These are phyloP conservation scores for Solanum boliviense DNA, from an alignment of 257 asterid species.

Conservation along the genomic window DNA sequence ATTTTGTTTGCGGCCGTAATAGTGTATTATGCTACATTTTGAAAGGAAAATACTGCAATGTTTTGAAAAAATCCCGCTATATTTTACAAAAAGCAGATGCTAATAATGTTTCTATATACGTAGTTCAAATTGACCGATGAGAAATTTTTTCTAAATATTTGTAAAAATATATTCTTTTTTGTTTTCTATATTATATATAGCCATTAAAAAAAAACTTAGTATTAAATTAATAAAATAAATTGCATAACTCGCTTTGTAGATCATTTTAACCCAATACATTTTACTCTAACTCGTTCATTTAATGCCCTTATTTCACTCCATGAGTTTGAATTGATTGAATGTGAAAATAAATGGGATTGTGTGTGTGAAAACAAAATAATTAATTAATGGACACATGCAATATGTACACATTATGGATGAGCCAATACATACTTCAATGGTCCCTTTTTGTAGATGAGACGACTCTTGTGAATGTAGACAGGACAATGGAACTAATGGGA, in stretches of 20 bases:
- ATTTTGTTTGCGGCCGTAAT: background rate
- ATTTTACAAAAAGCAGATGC: background rate
- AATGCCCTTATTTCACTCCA: background rate
- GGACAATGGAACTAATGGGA: conserved; percentile 24
- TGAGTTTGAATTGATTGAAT: background rate
- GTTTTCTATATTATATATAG: background rate
- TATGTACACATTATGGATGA: background rate
- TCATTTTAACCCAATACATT: background rate
- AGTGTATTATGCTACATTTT: too few species aligned
- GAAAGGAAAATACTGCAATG: background rate
- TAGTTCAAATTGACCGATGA: too few species aligned
- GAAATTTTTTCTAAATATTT: too few species aligned
- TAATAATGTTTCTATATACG: background rate
- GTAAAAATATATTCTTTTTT: too few species aligned
- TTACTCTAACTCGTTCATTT: background rate
- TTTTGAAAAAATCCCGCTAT: too few species aligned
- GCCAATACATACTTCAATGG: conserved; percentile 13
- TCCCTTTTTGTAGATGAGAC: conserved; percentile 3
- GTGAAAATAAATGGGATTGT: background rate
- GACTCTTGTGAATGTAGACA: background rate
- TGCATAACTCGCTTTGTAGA: background rate
- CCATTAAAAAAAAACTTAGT: background rate
- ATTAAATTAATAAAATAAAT: background rate
- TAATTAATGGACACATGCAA: background rate
- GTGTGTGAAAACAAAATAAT: background rate